Evolutionary conservation across 176 grass and related monocot genomes (phyloP).

Genomic region (Carex cristatella): DNA sequence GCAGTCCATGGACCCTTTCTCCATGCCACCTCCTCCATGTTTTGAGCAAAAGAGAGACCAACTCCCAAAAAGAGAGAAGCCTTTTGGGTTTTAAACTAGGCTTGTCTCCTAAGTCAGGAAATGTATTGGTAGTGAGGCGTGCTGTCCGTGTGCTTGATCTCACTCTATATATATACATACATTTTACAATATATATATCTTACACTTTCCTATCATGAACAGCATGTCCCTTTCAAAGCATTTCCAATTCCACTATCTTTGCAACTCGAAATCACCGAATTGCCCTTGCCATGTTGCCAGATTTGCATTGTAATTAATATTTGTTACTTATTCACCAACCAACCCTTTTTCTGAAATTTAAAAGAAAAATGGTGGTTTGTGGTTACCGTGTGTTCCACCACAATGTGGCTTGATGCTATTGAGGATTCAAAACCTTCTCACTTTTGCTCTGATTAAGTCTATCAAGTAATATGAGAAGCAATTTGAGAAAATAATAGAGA

Average conservation of each 20-base stretch:
- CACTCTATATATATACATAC: conserved; percentile 20
- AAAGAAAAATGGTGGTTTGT: not conserved
- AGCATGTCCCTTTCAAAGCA: conserved; percentile 17
- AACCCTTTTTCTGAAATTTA: not conserved
- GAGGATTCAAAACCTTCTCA: not conserved
- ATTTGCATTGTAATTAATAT: conserved; percentile 9
- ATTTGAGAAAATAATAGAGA: not conserved
- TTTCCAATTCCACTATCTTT: conserved; percentile 21
- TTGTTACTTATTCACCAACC: conserved; percentile 19
- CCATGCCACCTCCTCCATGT: conserved; percentile 58
- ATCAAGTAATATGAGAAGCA: not conserved
- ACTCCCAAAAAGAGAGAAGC: conserved; percentile 1
- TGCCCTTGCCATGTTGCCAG: conserved; percentile 3
- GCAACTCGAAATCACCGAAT: not conserved
- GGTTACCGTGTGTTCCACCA: not conserved
- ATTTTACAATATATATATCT: not conserved
- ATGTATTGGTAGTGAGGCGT: not conserved
- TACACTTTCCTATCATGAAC: not conserved
- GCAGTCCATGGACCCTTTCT: conserved; percentile 90
- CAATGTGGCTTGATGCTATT: conserved; percentile 5
- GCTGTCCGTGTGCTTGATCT: not conserved
- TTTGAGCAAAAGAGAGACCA: conserved; percentile 5
- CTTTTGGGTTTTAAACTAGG: not conserved
- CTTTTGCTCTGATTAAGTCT: not conserved
- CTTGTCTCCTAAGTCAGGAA: conserved; percentile 16